Conservation (phyloP, 2,329 filamentous ascomycete species). For the Hymenoscyphus fraxineus region DNA sequence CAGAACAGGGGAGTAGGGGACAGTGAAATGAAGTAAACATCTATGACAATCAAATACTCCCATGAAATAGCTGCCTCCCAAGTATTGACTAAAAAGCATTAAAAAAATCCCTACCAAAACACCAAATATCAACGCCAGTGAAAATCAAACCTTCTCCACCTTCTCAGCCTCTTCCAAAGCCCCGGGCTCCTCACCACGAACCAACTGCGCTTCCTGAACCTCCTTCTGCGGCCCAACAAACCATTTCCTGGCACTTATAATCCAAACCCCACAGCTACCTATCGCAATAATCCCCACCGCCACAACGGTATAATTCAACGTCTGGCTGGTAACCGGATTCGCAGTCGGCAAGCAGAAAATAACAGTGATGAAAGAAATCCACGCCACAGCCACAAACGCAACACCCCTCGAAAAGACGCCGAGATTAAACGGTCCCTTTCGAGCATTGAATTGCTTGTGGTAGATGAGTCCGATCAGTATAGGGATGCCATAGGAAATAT, state of each 20-base stretch:
- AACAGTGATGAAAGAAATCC: slow-evolving; percentile 53
- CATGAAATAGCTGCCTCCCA: too few relatives aligned
- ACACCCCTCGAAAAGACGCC: slow-evolving; percentile 43
- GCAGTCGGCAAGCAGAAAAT: slow-evolving; percentile 54
- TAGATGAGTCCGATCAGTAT: slow-evolving; percentile 53
- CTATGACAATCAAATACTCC: too few relatives aligned
- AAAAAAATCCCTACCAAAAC: background rate
- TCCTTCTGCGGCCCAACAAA: slow-evolving; percentile 54
- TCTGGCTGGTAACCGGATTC: slow-evolving; percentile 54
- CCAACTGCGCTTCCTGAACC: slow-evolving; percentile 47
- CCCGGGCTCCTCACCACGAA: slow-evolving; percentile 39
- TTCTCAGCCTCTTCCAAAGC: slow-evolving; percentile 27
- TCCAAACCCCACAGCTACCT: slow-evolving; percentile 46
- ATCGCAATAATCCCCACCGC: slow-evolving; percentile 54
- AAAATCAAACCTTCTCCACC: slow-evolving; percentile 1
- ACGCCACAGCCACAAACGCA: slow-evolving; percentile 45
- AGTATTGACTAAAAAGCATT: too few relatives aligned
- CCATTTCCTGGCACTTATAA: slow-evolving; percentile 51
- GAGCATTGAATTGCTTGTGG: slow-evolving; percentile 43
- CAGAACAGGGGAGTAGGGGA: too few relatives aligned
- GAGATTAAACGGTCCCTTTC: slow-evolving; percentile 56
- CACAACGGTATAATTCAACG: slow-evolving; percentile 56
- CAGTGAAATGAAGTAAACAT: too few relatives aligned
- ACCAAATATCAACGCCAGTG: background rate
- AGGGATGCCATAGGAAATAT: slow-evolving; percentile 55